These are phyloP conservation scores for Pichia cephalocereana DNA, from an alignment of 805 yeast genomes.

Conservation along the genomic window DNA sequence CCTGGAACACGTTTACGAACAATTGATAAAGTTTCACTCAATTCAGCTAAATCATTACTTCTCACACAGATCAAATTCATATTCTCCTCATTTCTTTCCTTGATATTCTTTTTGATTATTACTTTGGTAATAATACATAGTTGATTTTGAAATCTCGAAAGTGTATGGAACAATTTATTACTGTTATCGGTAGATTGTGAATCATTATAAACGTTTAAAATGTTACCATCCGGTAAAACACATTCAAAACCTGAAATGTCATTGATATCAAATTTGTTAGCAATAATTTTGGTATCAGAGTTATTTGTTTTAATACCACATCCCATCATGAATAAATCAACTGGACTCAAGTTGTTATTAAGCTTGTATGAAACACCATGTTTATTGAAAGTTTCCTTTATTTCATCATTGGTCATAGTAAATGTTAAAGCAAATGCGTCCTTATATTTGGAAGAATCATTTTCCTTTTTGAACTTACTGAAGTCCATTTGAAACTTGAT, in stretches of 20 bases:
- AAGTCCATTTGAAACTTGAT: conserved; percentile 9
- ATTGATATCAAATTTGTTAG: conserved; percentile 6
- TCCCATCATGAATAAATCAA: conserved; percentile 14
- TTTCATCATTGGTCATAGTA: not conserved
- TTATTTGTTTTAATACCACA: conserved; percentile 13
- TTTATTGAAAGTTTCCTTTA: conserved; percentile 5
- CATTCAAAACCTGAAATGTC: conserved; percentile 12
- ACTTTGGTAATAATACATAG: conserved; percentile 16
- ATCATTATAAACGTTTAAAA: conserved; percentile 4
- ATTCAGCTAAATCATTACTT: conserved; percentile 8
- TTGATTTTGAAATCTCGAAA: conserved; percentile 9
- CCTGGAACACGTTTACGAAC: not conserved
- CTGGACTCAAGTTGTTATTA: conserved; percentile 1
- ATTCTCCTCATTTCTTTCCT: not conserved
- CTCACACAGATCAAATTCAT: conserved; percentile 13
- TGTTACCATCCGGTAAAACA: conserved; percentile 23
- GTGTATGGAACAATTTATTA: conserved; percentile 7
- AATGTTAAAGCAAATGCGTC: conserved; percentile 4
- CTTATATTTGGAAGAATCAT: not conserved
- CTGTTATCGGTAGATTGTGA: not conserved
- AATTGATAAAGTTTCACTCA: conserved; percentile 7
- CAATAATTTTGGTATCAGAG: conserved; percentile 4
- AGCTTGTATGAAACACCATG: not conserved
- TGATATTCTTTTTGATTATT: not conserved
- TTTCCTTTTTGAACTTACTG: conserved; percentile 10